These are phyloP conservation scores for Clonostachys chloroleuca DNA, from an alignment of 2,329 filamentous ascomycete species.

Conservation along the genomic window DNA sequence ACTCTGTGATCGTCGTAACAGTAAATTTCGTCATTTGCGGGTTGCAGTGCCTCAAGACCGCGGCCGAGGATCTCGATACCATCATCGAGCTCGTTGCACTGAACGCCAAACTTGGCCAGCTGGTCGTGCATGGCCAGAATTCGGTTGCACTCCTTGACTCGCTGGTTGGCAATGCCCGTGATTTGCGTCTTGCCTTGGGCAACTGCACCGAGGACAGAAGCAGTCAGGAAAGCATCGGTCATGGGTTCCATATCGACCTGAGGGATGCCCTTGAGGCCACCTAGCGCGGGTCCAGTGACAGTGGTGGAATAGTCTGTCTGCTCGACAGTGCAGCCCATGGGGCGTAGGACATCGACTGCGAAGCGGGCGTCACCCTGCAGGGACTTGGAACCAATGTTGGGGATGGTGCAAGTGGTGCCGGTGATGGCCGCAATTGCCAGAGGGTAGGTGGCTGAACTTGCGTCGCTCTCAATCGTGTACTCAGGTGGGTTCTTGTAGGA, in stretches of 20 bases:
- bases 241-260: conserved; percentile 98
- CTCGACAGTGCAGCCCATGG: conserved; percentile 90
- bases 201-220: conserved; percentile 87
- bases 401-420: conserved; percentile 90
- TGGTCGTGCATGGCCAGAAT: conserved; percentile 95
- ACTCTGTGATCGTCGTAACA: conserved; percentile 98
- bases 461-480: conserved; percentile 94
- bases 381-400: conserved; percentile 90
- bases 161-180: conserved; percentile 92
- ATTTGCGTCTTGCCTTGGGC: conserved; percentile 82
- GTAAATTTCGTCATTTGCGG: conserved; percentile 66
- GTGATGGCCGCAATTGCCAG: conserved; percentile 92
- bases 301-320: conserved; percentile 86
- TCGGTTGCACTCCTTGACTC: conserved; percentile 96
- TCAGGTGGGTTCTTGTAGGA: conserved; percentile 77
- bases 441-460: conserved; percentile 95
- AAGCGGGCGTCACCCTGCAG: conserved; percentile 94
- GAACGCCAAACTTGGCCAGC: conserved; percentile 87
- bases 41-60: conserved; percentile 37
- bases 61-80: conserved; percentile 73
- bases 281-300: conserved; percentile 79
- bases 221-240: conserved; percentile 97
- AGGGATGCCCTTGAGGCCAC: conserved; percentile 67
- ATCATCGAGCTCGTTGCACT: conserved; percentile 84
- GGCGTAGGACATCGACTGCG: conserved; percentile 80